Base-by-base conservation (phyloP, 352 stramenopile genomes). In the Pythium chondricola region DNA sequence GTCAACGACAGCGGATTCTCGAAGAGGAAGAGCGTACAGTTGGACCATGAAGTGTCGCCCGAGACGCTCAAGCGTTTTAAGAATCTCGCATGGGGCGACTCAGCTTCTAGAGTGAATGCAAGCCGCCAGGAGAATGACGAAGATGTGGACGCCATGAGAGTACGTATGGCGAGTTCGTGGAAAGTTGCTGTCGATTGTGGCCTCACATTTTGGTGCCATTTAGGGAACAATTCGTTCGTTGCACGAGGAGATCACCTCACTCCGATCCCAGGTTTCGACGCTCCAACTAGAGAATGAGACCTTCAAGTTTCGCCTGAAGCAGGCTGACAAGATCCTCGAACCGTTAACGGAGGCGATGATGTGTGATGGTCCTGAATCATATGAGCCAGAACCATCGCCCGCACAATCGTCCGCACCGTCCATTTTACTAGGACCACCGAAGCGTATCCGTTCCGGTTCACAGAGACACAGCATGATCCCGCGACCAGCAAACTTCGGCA, bases 11-110 rank as follows among this genome's bases (percentile, higher is more conserved):
- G 32, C 11, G 17, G 41, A 2, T 38, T 66, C 2, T 26, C 47
- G 3, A 78, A 76, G 43, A 58, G 68, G 22, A 76, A 76, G 51
- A 79, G 58, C 45, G 54, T 65, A 7, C 58, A 73, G 22, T 50
- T 48, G 20, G 24, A 54, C 0, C 45, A 71, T 26, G 58, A 66
- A 44, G 61, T 74, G 25, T 73, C 61, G 17, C 58, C 67, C 2
- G 52, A 55, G 10, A 66, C 62, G 16, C 14, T 76, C 30, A 73
- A 76, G 49, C 57, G 56, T 3, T 73, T 76, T 44, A 71, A 71
- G 48, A 71, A 71, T 35, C 60, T 72, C 20, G 51, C 63, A 8
- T 72, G 50, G 49, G 55, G 48, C 6, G 42, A 43, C 21, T 39
- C 56, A 1, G 31, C 7, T 20, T 14, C 26, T 13, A 2, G 42